Conservation (phyloP, 2,329 filamentous ascomycete species). For the Fusarium floridanum region DNA sequence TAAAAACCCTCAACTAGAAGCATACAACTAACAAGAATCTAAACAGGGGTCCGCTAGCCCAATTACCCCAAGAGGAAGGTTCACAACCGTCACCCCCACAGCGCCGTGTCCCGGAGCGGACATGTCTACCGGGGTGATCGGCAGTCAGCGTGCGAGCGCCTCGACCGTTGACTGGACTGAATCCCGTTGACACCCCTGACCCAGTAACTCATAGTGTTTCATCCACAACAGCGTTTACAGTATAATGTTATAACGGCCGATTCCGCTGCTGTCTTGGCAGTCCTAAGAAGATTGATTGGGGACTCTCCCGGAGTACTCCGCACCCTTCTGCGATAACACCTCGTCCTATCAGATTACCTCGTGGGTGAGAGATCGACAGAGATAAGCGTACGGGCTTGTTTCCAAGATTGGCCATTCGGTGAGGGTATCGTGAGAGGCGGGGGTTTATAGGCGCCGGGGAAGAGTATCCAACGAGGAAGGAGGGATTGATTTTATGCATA, state of each 20-base stretch:
- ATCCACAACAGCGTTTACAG: neutral
- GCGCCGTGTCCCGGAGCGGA: conserved; percentile 1
- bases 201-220: neutral
- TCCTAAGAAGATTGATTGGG: neutral
- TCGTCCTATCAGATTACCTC: conserved; percentile 38
- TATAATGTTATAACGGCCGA: neutral
- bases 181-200: neutral
- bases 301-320: neutral
- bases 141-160: conserved; percentile 26
- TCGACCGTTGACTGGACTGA: conserved; percentile 32
- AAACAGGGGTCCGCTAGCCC: neutral
- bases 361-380: conserved; percentile 33
- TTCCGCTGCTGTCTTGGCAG: neutral
- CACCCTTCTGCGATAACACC: neutral
- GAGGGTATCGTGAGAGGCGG: conserved; percentile 14
- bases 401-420: conserved; percentile 30
- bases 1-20: neutral
- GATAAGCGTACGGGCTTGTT: conserved; percentile 1
- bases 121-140: conserved; percentile 21
- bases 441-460: conserved; percentile 12
- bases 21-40: neutral
- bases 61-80: conserved; percentile 38
- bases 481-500: conserved; percentile 2
- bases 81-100: conserved; percentile 23
- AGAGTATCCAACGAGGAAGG: conserved; percentile 35